Evolutionary conservation across 495 filamentous ascomycete genomes (phyloP).

Genomic region (Penicillium tannophilum): DNA sequence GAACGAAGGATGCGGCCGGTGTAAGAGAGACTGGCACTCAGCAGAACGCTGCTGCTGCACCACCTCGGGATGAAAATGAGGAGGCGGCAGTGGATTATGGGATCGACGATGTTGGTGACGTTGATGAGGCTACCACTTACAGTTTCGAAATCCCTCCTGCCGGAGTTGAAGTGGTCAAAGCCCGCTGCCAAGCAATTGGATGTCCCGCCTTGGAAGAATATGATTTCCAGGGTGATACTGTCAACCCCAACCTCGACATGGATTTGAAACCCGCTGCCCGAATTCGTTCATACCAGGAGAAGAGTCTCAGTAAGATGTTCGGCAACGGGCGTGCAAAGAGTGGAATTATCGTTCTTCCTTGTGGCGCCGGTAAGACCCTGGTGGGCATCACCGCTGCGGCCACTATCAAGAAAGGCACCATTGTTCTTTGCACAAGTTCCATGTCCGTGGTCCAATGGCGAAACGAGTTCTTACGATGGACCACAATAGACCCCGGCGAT

Average conservation of each 20-base stretch:
- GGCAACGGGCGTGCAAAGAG: conserved; percentile 95
- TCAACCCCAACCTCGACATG: conserved; percentile 91
- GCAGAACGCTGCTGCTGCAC: conserved; percentile 39
- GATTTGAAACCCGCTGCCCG: conserved; percentile 62
- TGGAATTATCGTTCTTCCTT: conserved; percentile 96
- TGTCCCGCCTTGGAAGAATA: conserved; percentile 95
- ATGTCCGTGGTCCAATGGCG: conserved; percentile 99
- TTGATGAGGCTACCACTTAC: conserved; percentile 82
- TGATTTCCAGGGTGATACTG: conserved; percentile 91
- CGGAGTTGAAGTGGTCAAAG: conserved; percentile 82
- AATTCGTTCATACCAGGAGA: conserved; percentile 79
- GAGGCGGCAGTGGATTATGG: conserved; percentile 63
- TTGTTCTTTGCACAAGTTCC: conserved; percentile 93
- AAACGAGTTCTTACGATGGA: conserved; percentile 96
- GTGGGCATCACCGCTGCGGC: conserved; percentile 97
- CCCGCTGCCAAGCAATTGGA: conserved; percentile 82
- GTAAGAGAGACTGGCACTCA: conserved; percentile 63
- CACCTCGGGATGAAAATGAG: conserved; percentile 27
- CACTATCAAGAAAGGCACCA: conserved; percentile 93
- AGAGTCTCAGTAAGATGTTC: conserved; percentile 98
- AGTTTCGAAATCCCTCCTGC: conserved; percentile 86
- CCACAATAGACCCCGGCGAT: conserved; percentile 91
- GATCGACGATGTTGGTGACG: conserved; percentile 78
- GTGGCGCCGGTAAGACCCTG: conserved; percentile 94
- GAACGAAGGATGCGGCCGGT: conserved; percentile 90